A percentile compares a stretch with the other conserved stretches of the same genome.
phyloP scores from a whole-genome alignment of 2,329 filamentous ascomycete genomes.

The Aspergillus quadricinctus region DNA sequence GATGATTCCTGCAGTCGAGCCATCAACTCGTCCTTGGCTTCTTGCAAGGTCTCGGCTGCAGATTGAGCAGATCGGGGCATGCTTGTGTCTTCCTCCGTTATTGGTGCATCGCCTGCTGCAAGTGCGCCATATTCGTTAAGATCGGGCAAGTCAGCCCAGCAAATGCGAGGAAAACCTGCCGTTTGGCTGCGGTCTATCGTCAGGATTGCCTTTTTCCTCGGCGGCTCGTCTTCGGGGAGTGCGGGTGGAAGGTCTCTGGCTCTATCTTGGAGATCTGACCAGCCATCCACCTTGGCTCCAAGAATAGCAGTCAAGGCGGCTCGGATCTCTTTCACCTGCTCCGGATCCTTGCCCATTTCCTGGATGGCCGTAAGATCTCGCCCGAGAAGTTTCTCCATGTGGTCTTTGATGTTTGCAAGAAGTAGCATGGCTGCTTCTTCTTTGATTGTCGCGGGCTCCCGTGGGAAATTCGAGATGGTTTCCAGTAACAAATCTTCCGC shows the following conservation, averaged over 20 bases:
- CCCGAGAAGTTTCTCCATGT: constrained; percentile 45
- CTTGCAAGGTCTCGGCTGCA: constrained; percentile 47
- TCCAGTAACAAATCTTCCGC: constrained; percentile 41
- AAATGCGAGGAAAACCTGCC: constrained; percentile 37
- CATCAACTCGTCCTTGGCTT: constrained; percentile 50
- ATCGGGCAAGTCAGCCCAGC: constrained; percentile 43
- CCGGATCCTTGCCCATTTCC: constrained; percentile 43
- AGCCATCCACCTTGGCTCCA: constrained; percentile 42
- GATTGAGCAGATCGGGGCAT: constrained; percentile 46
- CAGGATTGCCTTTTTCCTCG: constrained; percentile 39
- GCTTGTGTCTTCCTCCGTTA: constrained; percentile 43
- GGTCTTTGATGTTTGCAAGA: constrained; percentile 46
- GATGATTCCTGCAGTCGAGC: constrained; percentile 45
- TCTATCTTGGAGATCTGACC: constrained; percentile 39
- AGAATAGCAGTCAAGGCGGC: constrained; percentile 41
- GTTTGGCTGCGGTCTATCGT: constrained; percentile 40
- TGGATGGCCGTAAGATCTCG: constrained; percentile 42
- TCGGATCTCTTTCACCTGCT: constrained; percentile 43
- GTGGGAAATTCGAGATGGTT: constrained; percentile 42
- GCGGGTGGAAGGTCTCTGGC: constrained; percentile 34
- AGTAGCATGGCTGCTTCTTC: constrained; percentile 46
- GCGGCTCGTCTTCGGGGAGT: constrained; percentile 31
- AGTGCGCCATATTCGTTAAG: constrained; percentile 38
- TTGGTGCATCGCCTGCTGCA: constrained; percentile 32
- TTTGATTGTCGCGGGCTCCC: constrained; percentile 41